Conservation (phyloP, 805 yeast species). For the Torulaspora indica region DNA sequence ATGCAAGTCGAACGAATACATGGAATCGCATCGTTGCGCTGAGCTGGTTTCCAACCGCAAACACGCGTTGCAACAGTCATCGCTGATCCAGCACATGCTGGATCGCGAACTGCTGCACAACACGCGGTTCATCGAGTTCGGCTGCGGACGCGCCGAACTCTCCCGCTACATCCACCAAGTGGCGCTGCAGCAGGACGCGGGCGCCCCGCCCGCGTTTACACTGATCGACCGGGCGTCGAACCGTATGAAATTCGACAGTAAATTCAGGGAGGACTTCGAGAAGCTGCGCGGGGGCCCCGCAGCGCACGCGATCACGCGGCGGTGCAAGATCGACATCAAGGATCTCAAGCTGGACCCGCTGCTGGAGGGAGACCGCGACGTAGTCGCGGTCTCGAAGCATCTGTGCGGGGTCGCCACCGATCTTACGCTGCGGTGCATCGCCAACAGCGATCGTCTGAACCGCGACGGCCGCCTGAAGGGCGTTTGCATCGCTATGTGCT, state of each 20-base stretch:
- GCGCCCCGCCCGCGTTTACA: conserved; percentile 42
- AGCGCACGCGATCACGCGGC: conserved; percentile 21
- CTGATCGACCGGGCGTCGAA: conserved; percentile 73
- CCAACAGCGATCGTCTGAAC: conserved; percentile 35
- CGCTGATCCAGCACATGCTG: conserved; percentile 65
- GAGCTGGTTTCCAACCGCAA: conserved; percentile 53
- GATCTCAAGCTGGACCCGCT: conserved; percentile 55
- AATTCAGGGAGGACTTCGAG: conserved; percentile 50
- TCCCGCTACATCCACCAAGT: conserved; percentile 52
- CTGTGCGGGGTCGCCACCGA: conserved; percentile 94
- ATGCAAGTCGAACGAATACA: conserved; percentile 26
- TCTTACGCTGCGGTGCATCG: conserved; percentile 63
- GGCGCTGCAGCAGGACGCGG: conserved; percentile 3
- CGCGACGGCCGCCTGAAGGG: conserved; percentile 41
- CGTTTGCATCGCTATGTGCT: conserved; percentile 83
- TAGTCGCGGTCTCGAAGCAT: conserved; percentile 76
- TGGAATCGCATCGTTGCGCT: conserved; percentile 41
- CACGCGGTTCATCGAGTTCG: conserved; percentile 63
- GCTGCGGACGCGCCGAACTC: conserved; percentile 87
- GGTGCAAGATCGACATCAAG: conserved; percentile 65
- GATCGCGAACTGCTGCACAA: conserved; percentile 20
- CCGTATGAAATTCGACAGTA: conserved; percentile 72
- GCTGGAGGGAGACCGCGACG: conserved; percentile 22
- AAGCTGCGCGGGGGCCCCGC: conserved; percentile 6
- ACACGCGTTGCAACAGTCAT: conserved; percentile 79